A percentile compares a stretch with the other conserved stretches of the same genome.
Conservation (phyloP, 1,284 basidiomycete genomes). For the Ustilago tritici region DNA sequence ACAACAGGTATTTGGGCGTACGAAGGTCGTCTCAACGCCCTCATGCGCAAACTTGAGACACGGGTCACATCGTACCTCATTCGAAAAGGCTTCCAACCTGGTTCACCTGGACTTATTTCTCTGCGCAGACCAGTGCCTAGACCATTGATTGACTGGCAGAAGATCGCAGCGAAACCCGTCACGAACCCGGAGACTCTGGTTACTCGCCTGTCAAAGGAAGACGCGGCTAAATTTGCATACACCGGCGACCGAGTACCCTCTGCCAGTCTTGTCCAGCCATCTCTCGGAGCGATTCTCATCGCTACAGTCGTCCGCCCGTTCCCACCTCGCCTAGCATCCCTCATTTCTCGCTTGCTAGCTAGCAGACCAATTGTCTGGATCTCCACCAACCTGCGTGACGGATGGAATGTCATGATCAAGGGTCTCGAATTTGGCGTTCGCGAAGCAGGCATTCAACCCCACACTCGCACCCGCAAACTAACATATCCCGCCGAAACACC, state of each 20-base stretch:
- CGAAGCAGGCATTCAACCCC: constrained; percentile 30
- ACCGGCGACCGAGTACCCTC: constrained; percentile 27
- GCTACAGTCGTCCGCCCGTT: constrained; percentile 28
- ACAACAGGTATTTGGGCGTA: constrained; percentile 67
- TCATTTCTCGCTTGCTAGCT: constrained; percentile 6
- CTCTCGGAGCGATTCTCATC: constrained; percentile 31
- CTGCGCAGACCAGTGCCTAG: constrained; percentile 6
- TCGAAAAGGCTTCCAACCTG: constrained; percentile 43
- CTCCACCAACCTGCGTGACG: constrained; percentile 38
- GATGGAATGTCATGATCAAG: constrained; percentile 47
- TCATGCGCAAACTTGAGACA: constrained; percentile 65
- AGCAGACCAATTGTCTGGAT: constrained; percentile 39
- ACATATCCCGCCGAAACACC: not conserved
- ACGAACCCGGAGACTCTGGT: not conserved
- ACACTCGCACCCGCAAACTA: constrained; percentile 5
- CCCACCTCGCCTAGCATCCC: constrained; percentile 26
- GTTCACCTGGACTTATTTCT: constrained; percentile 32
- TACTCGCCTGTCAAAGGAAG: not conserved
- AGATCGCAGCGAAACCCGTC: constrained; percentile 7
- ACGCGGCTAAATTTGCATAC: constrained; percentile 20
- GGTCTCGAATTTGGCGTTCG: constrained; percentile 42
- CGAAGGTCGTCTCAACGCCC: constrained; percentile 64
- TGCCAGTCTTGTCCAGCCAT: constrained; percentile 17
- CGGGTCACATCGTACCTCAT: constrained; percentile 40
- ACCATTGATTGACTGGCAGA: constrained; percentile 27